Conservation (phyloP, 176 grass and related monocot genomes). For the Rhynchospora pubera region DNA sequence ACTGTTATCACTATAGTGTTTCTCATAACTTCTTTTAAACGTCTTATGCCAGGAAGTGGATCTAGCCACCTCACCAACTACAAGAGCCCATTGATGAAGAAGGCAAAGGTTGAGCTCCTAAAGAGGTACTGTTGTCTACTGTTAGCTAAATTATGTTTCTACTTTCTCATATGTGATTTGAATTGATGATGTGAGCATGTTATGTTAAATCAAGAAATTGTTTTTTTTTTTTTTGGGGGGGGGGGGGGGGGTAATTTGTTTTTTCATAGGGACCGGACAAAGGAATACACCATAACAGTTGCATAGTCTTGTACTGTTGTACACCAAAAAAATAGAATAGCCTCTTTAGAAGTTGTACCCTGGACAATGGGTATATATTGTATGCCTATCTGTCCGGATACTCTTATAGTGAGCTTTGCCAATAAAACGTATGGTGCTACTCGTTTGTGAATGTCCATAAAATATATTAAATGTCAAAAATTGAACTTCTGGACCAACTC, state of each 20-base stretch:
- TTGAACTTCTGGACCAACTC: not conserved
- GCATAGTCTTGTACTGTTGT: not conserved
- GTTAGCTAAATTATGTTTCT: not conserved
- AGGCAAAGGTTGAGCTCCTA: slow-evolving; percentile 37
- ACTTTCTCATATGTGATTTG: too few relatives aligned
- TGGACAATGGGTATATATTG: not conserved
- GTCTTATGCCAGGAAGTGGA: slow-evolving; percentile 22
- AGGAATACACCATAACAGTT: not conserved
- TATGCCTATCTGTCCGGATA: too few relatives aligned
- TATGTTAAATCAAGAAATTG: not conserved
- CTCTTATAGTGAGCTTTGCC: not conserved
- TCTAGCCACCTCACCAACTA: slow-evolving; percentile 24
- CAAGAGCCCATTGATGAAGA: slow-evolving; percentile 44
- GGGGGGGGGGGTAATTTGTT: not conserved
- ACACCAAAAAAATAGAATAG: not conserved
- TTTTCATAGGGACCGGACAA: not conserved
- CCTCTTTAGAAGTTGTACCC: not conserved
- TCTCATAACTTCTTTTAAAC: not conserved
- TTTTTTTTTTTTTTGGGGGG: too few relatives aligned
- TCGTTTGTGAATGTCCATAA: not conserved
- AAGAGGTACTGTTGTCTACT: slow-evolving; percentile 20
- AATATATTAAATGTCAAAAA: not conserved
- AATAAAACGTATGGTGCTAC: not conserved
- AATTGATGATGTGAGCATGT: too few relatives aligned
- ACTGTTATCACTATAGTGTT: not conserved